Percentiles rank a stretch among this genome's conserved stretches.
Conservation (phyloP, 2,329 filamentous ascomycete genomes). For the Alternaria alternata region DNA sequence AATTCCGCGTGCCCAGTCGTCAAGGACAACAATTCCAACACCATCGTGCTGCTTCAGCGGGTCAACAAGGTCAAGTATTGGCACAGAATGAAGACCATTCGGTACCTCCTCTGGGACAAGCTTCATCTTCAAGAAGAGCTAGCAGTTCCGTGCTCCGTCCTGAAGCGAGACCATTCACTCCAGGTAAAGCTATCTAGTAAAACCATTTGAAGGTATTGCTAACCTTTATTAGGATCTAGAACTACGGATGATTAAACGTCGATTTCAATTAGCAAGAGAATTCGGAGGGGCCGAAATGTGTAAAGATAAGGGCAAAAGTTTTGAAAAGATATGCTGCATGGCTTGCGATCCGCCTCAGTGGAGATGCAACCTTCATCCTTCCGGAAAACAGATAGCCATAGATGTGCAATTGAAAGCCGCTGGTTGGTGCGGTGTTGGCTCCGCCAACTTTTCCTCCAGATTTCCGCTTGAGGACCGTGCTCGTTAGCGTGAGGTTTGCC, state of each 20-base stretch:
- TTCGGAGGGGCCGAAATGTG: neutral
- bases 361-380: neutral
- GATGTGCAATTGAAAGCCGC: neutral
- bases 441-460: neutral
- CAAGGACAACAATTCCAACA: neutral
- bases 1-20: neutral
- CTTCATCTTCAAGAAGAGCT: neutral
- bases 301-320: neutral
- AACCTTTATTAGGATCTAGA: neutral
- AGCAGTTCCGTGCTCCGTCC: neutral
- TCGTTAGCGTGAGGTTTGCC: neutral
- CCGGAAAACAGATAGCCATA: neutral
- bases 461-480: constrained; percentile 4
- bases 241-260: neutral
- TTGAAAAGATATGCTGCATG: neutral
- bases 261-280: neutral
- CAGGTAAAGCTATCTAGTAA: neutral
- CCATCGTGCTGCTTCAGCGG: neutral
- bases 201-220: neutral
- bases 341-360: neutral
- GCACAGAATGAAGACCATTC: neutral
- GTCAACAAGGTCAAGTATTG: neutral
- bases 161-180: neutral
- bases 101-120: neutral
- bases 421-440: neutral